Conservation (phyloP, 23 red algal species). For the Cyanidiococcus yangmingshanensis region DNA sequence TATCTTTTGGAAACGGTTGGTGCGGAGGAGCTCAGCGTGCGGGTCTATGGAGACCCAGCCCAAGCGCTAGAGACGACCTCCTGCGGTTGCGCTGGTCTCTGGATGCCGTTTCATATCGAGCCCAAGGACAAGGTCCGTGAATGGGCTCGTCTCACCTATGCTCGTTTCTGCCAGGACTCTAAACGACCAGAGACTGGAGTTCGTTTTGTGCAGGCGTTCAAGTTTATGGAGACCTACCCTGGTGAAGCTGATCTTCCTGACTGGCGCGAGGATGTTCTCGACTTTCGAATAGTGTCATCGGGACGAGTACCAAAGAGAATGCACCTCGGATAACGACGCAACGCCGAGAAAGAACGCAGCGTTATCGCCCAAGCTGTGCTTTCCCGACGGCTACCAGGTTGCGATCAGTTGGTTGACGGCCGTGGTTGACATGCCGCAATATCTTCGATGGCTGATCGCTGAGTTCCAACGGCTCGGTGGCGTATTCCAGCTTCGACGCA, state of each 20-base stretch:
- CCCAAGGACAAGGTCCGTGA: constrained; percentile 32
- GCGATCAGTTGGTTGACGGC: background rate
- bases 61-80: constrained; percentile 16
- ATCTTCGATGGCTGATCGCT: background rate
- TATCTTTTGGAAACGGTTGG: background rate
- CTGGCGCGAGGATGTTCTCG: constrained; percentile 4
- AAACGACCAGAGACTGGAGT: background rate
- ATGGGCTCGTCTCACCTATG: constrained; percentile 32
- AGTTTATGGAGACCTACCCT: background rate
- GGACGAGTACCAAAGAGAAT: no score
- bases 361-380: background rate
- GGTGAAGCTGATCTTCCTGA: background rate
- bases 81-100: constrained; percentile 59
- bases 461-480: background rate
- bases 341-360: background rate
- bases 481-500: background rate
- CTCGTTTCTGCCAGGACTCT: background rate
- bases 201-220: background rate
- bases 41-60: background rate
- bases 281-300: background rate
- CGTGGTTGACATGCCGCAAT: constrained; percentile 5
- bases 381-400: constrained; percentile 4
- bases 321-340: no score
- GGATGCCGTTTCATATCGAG: constrained; percentile 63
- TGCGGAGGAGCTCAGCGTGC: background rate